Percentiles rank a stretch among this genome's conserved stretches.
These are phyloP conservation scores for Martiniozyma abietophila DNA, from an alignment of 805 yeast species.

Conservation along the genomic window DNA sequence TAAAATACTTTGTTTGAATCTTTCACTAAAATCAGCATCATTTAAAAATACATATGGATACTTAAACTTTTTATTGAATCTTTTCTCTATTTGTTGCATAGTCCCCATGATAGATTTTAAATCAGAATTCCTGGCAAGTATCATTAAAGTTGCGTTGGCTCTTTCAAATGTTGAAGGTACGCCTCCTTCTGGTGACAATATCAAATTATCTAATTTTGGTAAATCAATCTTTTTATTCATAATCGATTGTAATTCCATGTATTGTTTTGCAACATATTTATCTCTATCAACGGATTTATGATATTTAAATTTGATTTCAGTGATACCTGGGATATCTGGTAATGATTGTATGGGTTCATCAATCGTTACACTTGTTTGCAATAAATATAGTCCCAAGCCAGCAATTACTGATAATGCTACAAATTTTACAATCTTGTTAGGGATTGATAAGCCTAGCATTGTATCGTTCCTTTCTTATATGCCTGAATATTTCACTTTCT, in stretches of 20 bases:
- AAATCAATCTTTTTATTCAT: constrained; percentile 32
- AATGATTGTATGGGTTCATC: too few species aligned
- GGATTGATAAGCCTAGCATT: too few species aligned
- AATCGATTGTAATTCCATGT: constrained; percentile 29
- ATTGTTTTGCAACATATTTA: constrained; percentile 31
- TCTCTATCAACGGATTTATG: constrained; percentile 13
- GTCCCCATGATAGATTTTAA: constrained; percentile 38
- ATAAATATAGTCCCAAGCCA: too few species aligned
- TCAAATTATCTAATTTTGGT: constrained; percentile 35
- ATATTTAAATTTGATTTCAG: constrained; percentile 4
- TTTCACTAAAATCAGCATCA: constrained; percentile 53
- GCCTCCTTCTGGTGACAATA: constrained; percentile 20
- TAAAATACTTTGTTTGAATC: constrained; percentile 40
- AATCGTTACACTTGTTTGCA: too few species aligned
- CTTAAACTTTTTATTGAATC: constrained; percentile 58
- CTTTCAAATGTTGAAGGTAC: constrained; percentile 24
- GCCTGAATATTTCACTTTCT: too few species aligned
- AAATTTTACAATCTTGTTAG: too few species aligned
- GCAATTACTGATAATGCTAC: too few species aligned
- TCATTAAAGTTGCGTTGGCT: constrained; percentile 71
- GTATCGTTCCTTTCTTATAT: too few species aligned
- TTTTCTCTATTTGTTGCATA: constrained; percentile 50
- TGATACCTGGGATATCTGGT: too few species aligned
- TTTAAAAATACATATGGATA: constrained; percentile 80
- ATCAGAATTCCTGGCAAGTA: constrained; percentile 67